phyloP scores from a whole-genome alignment of 2,329 filamentous ascomycete genomes.

The Nectriaceae sp. region DNA sequence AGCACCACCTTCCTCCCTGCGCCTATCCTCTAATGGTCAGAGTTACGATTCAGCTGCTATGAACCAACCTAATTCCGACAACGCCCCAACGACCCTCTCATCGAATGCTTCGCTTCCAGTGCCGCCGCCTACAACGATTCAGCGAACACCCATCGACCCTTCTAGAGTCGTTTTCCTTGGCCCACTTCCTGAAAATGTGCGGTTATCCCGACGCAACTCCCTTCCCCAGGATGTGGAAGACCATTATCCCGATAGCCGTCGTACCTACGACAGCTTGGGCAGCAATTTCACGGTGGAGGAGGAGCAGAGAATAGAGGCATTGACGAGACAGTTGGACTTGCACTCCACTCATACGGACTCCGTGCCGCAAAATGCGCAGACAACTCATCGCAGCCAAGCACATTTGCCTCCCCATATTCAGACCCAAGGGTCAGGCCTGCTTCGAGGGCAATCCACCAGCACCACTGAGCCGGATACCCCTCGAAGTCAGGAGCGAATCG shows the following conservation, averaged over 20 bases:
- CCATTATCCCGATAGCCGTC: conserved; percentile 3
- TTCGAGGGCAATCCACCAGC: not conserved
- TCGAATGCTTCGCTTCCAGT: conserved; percentile 2
- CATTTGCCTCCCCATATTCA: not conserved
- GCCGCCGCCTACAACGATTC: conserved; percentile 30
- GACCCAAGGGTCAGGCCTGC: conserved; percentile 4
- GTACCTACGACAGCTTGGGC: conserved; percentile 47
- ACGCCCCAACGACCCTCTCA: conserved; percentile 6
- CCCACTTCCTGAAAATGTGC: conserved; percentile 51
- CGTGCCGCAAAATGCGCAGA: not conserved
- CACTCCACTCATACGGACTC: conserved; percentile 7
- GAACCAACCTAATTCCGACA: conserved; percentile 8
- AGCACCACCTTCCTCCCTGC: conserved; percentile 17
- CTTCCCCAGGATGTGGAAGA: not conserved
- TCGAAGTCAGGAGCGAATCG: conserved; percentile 44
- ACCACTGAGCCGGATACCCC: conserved; percentile 15
- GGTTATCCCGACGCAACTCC: conserved; percentile 23
- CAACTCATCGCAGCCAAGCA: not conserved
- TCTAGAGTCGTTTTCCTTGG: conserved; percentile 57
- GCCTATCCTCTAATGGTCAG: conserved; percentile 13
- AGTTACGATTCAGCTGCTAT: conserved; percentile 10
- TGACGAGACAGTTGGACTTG: conserved; percentile 26
- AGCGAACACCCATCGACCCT: conserved; percentile 54
- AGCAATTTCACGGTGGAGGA: conserved; percentile 61
- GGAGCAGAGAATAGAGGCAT: conserved; percentile 36